phyloP scores from a whole-genome alignment of 2,329 filamentous ascomycete genomes.

The Taxawa tesnikishii region DNA sequence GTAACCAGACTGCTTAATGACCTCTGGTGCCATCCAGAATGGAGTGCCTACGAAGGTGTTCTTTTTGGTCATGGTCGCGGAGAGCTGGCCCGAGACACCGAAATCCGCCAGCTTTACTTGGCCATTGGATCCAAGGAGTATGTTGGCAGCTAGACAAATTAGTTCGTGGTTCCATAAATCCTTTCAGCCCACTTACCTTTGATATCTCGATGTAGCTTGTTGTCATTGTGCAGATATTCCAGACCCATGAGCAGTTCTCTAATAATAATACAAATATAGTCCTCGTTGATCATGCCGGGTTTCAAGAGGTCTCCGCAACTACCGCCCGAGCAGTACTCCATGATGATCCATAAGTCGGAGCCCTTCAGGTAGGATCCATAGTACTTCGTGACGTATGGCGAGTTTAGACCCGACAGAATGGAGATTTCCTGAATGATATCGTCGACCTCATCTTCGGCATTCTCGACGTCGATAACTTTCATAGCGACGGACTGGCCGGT shows the following conservation, averaged over 20 bases:
- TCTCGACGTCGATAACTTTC: constrained; percentile 97
- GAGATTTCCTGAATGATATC: constrained; percentile 99
- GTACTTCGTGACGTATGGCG: constrained; percentile 94
- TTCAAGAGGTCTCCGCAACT: constrained; percentile 96
- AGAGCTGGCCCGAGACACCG: constrained; percentile 89
- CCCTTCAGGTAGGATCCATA: constrained; percentile 94
- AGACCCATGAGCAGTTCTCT: constrained; percentile 79
- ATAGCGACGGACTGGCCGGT: constrained; percentile 92
- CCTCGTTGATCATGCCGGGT: constrained; percentile 78
- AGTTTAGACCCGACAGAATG: constrained; percentile 90
- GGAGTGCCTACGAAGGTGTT: constrained; percentile 97
- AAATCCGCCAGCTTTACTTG: constrained; percentile 98
- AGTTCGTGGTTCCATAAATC: background rate
- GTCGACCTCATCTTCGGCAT: constrained; percentile 97
- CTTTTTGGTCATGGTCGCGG: constrained; percentile 98
- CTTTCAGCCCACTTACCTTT: constrained; percentile 52
- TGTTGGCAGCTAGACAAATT: constrained; percentile 62
- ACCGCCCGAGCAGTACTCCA: constrained; percentile 96
- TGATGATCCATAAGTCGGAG: constrained; percentile 96
- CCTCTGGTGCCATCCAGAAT: constrained; percentile 99
- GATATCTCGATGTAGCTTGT: constrained; percentile 92
- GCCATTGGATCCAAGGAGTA: constrained; percentile 76
- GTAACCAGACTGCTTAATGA: constrained; percentile 96
- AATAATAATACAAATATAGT: constrained; percentile 94
- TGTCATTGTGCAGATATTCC: constrained; percentile 87